Conservation (phyloP, 331 rosid species). For the Malus hybrid region DNA sequence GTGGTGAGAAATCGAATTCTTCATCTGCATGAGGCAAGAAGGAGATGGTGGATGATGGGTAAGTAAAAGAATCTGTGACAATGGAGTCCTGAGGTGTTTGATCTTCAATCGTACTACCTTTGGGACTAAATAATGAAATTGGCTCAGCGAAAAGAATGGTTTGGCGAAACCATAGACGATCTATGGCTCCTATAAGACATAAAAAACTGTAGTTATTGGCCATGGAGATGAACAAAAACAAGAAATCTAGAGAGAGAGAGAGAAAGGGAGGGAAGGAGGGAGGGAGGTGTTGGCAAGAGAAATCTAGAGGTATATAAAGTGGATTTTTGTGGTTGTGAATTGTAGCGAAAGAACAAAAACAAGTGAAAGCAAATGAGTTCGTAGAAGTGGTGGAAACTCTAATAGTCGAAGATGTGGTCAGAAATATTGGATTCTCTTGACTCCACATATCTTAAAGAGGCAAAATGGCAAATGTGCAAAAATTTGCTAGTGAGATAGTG, state of each 20-base stretch:
- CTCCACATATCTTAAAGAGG: constrained; percentile 22
- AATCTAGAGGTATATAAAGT: constrained; percentile 3
- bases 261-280: background rate
- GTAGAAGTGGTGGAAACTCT: constrained; percentile 23
- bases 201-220: constrained; percentile 25
- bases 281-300: background rate
- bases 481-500: background rate
- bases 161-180: constrained; percentile 74
- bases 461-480: constrained; percentile 11
- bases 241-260: constrained; percentile 2
- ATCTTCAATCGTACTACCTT: constrained; percentile 1
- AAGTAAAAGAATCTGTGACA: constrained; percentile 27
- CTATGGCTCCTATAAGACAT: constrained; percentile 54
- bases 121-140: constrained; percentile 6
- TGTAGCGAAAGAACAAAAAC: constrained; percentile 21
- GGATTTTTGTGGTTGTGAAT: constrained; percentile 20
- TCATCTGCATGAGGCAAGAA: constrained; percentile 26
- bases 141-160: constrained; percentile 52
- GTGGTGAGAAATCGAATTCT: constrained; percentile 28
- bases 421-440: constrained; percentile 24
- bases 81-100: constrained; percentile 1
- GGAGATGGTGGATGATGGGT: constrained; percentile 28
- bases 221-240: constrained; percentile 26
- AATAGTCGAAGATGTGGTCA: constrained; percentile 33
- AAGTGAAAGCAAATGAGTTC: constrained; percentile 23